Evolutionary conservation across 2,329 filamentous ascomycete species (phyloP).

Genomic region (Alternaria dauci): DNA sequence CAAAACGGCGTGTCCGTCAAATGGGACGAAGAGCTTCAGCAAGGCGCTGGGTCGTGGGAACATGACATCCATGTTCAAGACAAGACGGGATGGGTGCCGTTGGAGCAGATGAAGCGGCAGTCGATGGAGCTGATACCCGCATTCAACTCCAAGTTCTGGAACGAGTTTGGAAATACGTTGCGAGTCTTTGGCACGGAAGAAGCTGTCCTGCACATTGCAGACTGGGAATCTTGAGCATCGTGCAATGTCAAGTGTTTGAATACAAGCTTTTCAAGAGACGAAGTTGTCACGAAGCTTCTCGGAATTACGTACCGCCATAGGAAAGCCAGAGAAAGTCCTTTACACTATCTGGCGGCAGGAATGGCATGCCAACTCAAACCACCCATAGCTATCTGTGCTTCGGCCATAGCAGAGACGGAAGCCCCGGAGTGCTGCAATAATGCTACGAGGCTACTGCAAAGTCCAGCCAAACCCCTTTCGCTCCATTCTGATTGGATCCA

Average conservation of each 20-base stretch:
- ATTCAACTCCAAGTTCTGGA: conserved; percentile 64
- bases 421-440: too few species aligned
- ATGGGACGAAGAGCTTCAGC: conserved; percentile 5
- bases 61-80: conserved; percentile 30
- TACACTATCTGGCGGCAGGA: too few species aligned
- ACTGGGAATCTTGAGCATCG: conserved; percentile 23
- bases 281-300: background rate
- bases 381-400: too few species aligned
- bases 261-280: background rate
- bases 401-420: too few species aligned
- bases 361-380: too few species aligned
- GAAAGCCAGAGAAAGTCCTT: background rate
- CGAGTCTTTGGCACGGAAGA: conserved; percentile 68
- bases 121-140: conserved; percentile 60
- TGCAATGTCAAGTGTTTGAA: background rate
- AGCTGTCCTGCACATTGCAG: conserved; percentile 40
- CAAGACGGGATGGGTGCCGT: conserved; percentile 29
- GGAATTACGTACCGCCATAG: background rate
- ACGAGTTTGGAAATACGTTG: conserved; percentile 65
- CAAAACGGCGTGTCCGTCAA: conserved; percentile 4
- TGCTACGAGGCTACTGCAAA: too few species aligned
- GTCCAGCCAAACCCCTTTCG: too few species aligned
- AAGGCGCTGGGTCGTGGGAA: conserved; percentile 26
- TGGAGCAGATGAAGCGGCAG: conserved; percentile 27
- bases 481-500: too few species aligned